Base-by-base conservation (phyloP, 345 rosid genomes). In the Hypericum androsaemum region DNA sequence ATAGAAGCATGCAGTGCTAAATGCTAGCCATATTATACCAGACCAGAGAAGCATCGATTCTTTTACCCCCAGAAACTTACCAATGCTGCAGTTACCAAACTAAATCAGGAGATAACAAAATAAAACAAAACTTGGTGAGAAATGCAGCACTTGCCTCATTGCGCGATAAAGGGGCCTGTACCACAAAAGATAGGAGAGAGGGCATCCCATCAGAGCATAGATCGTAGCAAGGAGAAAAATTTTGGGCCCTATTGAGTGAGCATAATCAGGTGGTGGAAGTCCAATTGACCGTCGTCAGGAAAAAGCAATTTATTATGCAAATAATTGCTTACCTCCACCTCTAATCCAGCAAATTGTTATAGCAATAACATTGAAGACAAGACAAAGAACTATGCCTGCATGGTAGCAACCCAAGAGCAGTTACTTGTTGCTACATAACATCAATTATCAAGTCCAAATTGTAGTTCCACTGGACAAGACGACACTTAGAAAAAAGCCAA, bases 131-230 rank as follows among this genome's bases (percentile, higher is more conserved):
- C 32, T 22, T 22, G 32, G 4, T 22, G 32, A 22, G 4, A 22
- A 22, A 22, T 22, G 4, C 32, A 22, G 32, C 32, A 53, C 73
- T 52, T 69, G 75, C 99, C 92, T 84, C 96, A 94, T 88, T 57
- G 88, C 99, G 65, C 95, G 80, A 73, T 88, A 94, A 11, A 94
- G 82, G 22, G 99, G 99, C 76, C 96, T 79, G 74, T 94, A 94
- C 99, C 99, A 94, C 42, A 94, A 58, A 47, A 94, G 76, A 61
- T 86, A 94, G 40, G 97, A 89, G 41, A 89, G 79, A 5, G 99
- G 99, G 17, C 76, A 70, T 70, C 99, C 97, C 15, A 81, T 71
- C 58, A 94, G 64, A 1, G 80, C 88, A 71, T 94, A 94, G 65
- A 94, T 94, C 6, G 64, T 61, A 5, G 99, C 88, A 60, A 94